These are phyloP conservation scores for Phytophthora crassamura DNA, from an alignment of 352 stramenopile genomes.

Conservation along the genomic window DNA sequence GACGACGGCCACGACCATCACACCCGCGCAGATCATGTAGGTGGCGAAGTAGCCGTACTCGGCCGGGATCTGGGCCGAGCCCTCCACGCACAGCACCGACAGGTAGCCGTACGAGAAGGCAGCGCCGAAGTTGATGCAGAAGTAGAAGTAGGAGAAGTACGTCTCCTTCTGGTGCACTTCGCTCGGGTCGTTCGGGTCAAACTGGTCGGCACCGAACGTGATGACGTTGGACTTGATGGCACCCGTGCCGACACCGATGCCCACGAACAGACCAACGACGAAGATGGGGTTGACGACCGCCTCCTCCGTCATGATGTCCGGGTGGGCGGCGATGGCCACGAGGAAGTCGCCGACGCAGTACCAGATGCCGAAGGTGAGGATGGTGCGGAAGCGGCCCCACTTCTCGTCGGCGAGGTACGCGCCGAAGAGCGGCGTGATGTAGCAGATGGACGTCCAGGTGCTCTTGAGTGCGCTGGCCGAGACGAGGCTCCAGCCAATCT, in stretches of 20 bases:
- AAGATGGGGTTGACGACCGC: slow-evolving; percentile 59
- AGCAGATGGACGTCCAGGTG: slow-evolving; percentile 33
- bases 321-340: slow-evolving; percentile 61
- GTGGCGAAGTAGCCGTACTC: too few relatives aligned
- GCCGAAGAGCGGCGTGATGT: slow-evolving; percentile 33
- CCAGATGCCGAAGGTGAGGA: slow-evolving; percentile 65
- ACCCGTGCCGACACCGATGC: slow-evolving; percentile 20
- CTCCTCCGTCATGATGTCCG: slow-evolving; percentile 51
- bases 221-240: slow-evolving; percentile 28
- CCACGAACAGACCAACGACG: slow-evolving; percentile 58
- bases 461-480: slow-evolving; percentile 1
- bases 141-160: too few relatives aligned
- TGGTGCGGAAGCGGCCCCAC: slow-evolving; percentile 67
- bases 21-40: slow-evolving; percentile 15
- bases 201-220: slow-evolving; percentile 21
- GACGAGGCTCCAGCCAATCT: slow-evolving; percentile 70
- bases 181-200: slow-evolving; percentile 12
- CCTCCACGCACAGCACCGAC: too few relatives aligned
- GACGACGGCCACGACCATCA: slow-evolving; percentile 16
- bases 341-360: slow-evolving; percentile 73
- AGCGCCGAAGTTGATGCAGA: too few relatives aligned
- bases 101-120: too few relatives aligned
- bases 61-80: too few relatives aligned
- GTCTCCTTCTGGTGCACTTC: slow-evolving; percentile 17
- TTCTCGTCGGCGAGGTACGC: slow-evolving; percentile 49